Percentiles rank a stretch among this genome's conserved stretches.
Conservation (phyloP, 106 monocot species). For the Allium sativum region DNA sequence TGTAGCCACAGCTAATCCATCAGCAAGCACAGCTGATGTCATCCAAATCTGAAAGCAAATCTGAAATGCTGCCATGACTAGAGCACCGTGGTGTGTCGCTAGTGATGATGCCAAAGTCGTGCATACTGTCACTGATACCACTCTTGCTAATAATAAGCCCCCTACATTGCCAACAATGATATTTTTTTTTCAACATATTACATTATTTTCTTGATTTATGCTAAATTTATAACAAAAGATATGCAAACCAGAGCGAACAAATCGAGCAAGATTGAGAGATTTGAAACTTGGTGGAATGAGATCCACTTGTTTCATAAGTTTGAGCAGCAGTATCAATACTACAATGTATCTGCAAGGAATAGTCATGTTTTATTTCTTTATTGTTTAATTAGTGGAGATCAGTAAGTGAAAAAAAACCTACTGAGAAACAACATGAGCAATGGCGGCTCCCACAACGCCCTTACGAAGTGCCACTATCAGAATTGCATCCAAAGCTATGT, state of each 20-base stretch:
- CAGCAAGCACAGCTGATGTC: slow-evolving; percentile 80
- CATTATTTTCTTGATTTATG: background rate
- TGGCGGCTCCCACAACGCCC: slow-evolving; percentile 82
- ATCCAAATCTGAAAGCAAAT: slow-evolving; percentile 86
- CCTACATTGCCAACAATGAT: slow-evolving; percentile 21
- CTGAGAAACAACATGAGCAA: slow-evolving; percentile 94
- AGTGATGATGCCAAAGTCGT: slow-evolving; percentile 73
- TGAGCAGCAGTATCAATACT: slow-evolving; percentile 47
- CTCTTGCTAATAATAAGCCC: slow-evolving; percentile 64
- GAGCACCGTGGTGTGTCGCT: slow-evolving; percentile 65
- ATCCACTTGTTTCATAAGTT: slow-evolving; percentile 39
- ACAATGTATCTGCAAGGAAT: slow-evolving; percentile 42
- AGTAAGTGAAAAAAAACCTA: slow-evolving; percentile 20
- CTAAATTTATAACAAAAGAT: background rate
- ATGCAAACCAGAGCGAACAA: slow-evolving; percentile 22
- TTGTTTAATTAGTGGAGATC: background rate
- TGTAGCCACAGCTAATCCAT: slow-evolving; percentile 91
- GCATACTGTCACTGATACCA: slow-evolving; percentile 81
- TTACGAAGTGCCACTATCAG: slow-evolving; percentile 58
- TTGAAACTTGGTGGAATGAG: slow-evolving; percentile 57
- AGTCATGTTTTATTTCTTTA: background rate
- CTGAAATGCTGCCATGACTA: slow-evolving; percentile 80
- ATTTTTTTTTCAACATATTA: background rate
- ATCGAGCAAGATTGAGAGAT: slow-evolving; percentile 52
- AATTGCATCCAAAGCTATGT: slow-evolving; percentile 85